Base-by-base conservation (phyloP, 768 basidiomycete species). In the Boletellus sp. region DNA sequence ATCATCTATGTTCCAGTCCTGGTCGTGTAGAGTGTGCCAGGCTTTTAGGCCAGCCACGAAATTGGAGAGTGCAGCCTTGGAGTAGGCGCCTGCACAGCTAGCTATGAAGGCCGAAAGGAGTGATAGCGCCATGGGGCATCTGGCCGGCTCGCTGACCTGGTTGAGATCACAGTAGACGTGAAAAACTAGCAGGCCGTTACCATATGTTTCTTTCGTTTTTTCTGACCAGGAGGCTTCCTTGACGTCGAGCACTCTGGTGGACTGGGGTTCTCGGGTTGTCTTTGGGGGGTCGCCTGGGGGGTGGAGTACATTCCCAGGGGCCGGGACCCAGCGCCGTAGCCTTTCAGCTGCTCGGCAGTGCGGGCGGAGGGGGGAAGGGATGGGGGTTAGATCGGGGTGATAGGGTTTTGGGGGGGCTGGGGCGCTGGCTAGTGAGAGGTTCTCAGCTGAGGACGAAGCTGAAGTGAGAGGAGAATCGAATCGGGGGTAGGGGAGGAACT, bases 1-100 rank as follows among this genome's bases (percentile, higher is more conserved):
- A 0, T 37, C 17, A 28, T 61, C 51, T 36, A 54, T 40, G 24
- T 15, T 3, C 65, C 62, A 68, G 0, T 19, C 13, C 1, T 50
- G 50, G 11, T 56, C 47, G 28, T 67, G 57, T 0, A 69, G 57
- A 2, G 64, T 51, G 33, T 67, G 66, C 65, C 66, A 67, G 0
- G 63, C 63, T 0, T 52, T 40, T 2, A 69, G 28, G 0, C 51
- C 61, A 0, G 45, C 51, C n/a, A 57, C 23, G 19, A 56, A 65
- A 23, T 51, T 61, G 1, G 41, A 31, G 11, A 64, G 16, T 0
- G 60, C 46, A 48, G 7, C 53, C 53, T 23, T 26, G 0, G 60
- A 40, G 17, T 60, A 55, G 24, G 41, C 8, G 2, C 48, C 42
- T 0, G 42, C 22, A 2, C 17, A 16, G 17, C 39, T 35, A 2